Base-by-base conservation (phyloP, 768 basidiomycete species). In the Rossbeevera mucosa region DNA sequence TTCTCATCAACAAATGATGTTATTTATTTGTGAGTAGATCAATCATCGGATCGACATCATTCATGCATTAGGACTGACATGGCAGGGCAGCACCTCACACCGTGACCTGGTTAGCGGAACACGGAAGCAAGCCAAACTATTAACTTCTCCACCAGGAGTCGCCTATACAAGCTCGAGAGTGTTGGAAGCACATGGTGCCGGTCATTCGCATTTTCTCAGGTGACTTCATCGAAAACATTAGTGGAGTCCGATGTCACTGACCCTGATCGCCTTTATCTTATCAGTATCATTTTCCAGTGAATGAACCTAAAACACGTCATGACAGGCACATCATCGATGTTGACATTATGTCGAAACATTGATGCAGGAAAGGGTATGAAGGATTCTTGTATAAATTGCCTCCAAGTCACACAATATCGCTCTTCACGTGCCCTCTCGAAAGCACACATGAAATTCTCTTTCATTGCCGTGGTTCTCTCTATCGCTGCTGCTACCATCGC, bases 391-490 rank as follows among this genome's bases (percentile, higher is more conserved):
- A 36, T 36, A 36, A 36, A 36, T n/a, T 36, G 4, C 33, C 33
- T 16, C 33, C n/a, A 36, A n/a, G 2, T 36, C n/a, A 9, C 18
- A n/a, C 16, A 9, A 18, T 36, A 36, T n/a, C n/a, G 8, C n/a
- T 36, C 33, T 18, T 8, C 33, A n/a, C n/a, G 33, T 7, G 16
- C 31, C 33, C 14, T 14, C n/a, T 18, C n/a, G 33, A 36, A 36
- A 36, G 33, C 20, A 22, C 30, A 20, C 38, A 53, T 53, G 52
- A 24, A 50, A 16, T n/a, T 53, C 41, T 53, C 47, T 28, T 31
- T 18, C 29, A 28, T 50, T 33, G 20, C 43, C 20, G 18, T 53
- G 1, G 4, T 50, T 36, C 20, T 50, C 33, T 30, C 41, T 7
- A 18, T 30, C 4, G 41, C 12, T 7, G 52, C 13, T n/a, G 42